Evolutionary conservation across 2,329 filamentous ascomycete species (phyloP), one percentile per base, ranked within the genome.

Genomic region (Elsinoe batatas): DNA sequence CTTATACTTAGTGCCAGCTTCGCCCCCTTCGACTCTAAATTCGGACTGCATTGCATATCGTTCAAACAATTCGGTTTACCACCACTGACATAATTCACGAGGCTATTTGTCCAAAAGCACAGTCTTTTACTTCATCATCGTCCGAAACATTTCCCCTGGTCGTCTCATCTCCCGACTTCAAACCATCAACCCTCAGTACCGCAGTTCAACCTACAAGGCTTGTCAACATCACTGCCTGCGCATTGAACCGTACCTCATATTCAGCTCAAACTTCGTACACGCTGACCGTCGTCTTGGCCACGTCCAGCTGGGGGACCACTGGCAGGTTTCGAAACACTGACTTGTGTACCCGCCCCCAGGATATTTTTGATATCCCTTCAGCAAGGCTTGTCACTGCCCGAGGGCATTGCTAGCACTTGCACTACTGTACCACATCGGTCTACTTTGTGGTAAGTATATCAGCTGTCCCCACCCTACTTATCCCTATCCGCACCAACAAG

Each of bases 1-100:
- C 53, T 55, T 55, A 55, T 55, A 55, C 53, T 55, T 55, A 55
- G 53, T 46, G 37, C 40, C 37, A 42, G 53, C 53, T 54, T 54
- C 38, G 53, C 53, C 53, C 53, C 53, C 53, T 54, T 55, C 38
- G 40, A 44, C 53, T 44, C 53, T 44, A 44, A 55, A 33, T 55
- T 17, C 15, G 37, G 38, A 42, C 38, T 51, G 47, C 47, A 51
- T 51, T 35, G 47, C 47, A 51, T 51, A 35, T 13, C 47, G n/a
- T 38, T 33, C 47, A 38, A 38, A 36, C 17, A 22, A 51, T 33
- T 49, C 47, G 2, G 17, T 51, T 18, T 35, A 38, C 26, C 32
- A 38, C 15, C 32, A 15, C 47, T 51, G 32, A 17, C 17, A 51
- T 38, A 33, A 32, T 37, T 26, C 5, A 51, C 33, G 32, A 51